Conservation (phyloP, 768 basidiomycete genomes). For the Psilocybe cyanescens region DNA sequence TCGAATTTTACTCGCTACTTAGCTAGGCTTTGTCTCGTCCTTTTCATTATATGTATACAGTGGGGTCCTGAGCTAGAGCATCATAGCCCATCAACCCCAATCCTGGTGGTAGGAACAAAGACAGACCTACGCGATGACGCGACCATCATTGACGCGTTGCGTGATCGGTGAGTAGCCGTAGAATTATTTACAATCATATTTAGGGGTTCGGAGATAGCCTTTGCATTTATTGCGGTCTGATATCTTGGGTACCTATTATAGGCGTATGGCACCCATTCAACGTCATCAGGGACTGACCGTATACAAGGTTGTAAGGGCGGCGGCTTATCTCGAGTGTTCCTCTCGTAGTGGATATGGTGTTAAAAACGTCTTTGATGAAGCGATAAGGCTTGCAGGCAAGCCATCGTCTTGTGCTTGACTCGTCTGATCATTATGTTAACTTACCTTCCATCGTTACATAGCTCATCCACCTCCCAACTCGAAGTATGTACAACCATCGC, state of each 20-base stretch:
- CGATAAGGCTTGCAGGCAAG: constrained; percentile 1
- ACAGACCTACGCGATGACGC: constrained; percentile 4
- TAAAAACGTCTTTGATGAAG: constrained; percentile 6
- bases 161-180: neutral
- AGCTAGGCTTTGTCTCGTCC: too few species aligned
- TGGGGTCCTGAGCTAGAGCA: neutral
- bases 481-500: too few species aligned
- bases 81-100: neutral
- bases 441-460: too few species aligned
- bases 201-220: too few species aligned
- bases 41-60: neutral
- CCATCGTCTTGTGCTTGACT: too few species aligned
- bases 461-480: too few species aligned
- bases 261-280: neutral
- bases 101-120: constrained; percentile 7
- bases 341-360: neutral
- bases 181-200: neutral
- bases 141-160: neutral
- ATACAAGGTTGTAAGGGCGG: neutral
- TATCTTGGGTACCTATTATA: neutral
- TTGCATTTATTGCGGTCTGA: too few species aligned
- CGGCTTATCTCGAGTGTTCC: constrained; percentile 6
- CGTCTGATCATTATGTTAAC: too few species aligned
- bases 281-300: neutral
- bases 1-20: too few species aligned